Percentiles rank a stretch among this genome's conserved stretches.
Evolutionary conservation across 495 filamentous ascomycete genomes (phyloP).

Genomic region (Penicillium pancosmium): DNA sequence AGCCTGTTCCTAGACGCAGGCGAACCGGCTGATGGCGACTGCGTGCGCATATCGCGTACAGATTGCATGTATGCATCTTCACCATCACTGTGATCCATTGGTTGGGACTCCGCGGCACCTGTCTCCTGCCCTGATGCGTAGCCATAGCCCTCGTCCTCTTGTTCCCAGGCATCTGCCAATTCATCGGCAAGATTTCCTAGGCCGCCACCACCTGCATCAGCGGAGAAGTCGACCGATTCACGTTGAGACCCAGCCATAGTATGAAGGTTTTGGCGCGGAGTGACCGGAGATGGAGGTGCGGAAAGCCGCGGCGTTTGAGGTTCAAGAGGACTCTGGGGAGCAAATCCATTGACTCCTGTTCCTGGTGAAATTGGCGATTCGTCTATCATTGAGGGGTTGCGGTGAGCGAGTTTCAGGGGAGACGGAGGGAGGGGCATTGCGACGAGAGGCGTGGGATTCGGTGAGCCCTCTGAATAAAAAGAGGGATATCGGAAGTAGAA

Average conservation of each 20-base stretch:
- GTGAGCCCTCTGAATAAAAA: not conserved
- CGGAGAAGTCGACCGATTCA: slow-evolving; percentile 47
- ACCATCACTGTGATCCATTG: slow-evolving; percentile 36
- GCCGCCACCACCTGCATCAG: slow-evolving; percentile 53
- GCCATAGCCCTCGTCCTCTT: slow-evolving; percentile 58
- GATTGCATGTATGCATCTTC: slow-evolving; percentile 38
- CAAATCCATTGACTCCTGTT: slow-evolving; percentile 38
- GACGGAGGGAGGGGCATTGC: slow-evolving; percentile 52
- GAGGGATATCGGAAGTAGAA: not conserved
- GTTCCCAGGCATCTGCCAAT: slow-evolving; percentile 59
- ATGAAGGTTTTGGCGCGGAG: slow-evolving; percentile 57
- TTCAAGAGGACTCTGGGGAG: slow-evolving; percentile 42
- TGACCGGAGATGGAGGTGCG: slow-evolving; percentile 60
- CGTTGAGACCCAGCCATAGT: slow-evolving; percentile 53
- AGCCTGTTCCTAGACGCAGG: slow-evolving; percentile 31
- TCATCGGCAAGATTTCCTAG: slow-evolving; percentile 86
- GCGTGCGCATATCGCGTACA: slow-evolving; percentile 28
- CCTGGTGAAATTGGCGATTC: slow-evolving; percentile 51
- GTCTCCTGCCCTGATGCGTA: slow-evolving; percentile 46
- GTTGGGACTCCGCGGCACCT: slow-evolving; percentile 34
- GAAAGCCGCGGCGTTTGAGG: slow-evolving; percentile 55
- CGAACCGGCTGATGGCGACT: slow-evolving; percentile 33
- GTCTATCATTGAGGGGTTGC: slow-evolving; percentile 65
- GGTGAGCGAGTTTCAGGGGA: slow-evolving; percentile 64
- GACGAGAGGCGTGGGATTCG: not conserved